phyloP scores from a whole-genome alignment of 2,329 filamentous ascomycete genomes.

The Phaeosphaeriaceae sp. region DNA sequence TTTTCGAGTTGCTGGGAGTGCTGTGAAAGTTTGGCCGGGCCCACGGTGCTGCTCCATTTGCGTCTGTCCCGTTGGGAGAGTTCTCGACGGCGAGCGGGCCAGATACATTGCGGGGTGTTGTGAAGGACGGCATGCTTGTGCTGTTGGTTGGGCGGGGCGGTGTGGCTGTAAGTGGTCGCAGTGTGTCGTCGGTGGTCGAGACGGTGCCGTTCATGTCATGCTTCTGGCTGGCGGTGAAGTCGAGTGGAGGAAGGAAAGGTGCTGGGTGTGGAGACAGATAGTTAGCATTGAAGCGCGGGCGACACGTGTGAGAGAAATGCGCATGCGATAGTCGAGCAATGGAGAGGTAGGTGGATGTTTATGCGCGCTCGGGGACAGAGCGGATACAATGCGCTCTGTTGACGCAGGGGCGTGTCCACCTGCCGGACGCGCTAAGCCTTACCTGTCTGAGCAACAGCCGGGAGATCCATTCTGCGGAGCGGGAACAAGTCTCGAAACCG shows the following conservation, averaged over 20 bases:
- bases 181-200: slow-evolving; percentile 22
- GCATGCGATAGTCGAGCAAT: slow-evolving; percentile 10
- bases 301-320: slow-evolving; percentile 2
- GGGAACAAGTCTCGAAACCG: not conserved
- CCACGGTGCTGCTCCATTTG: slow-evolving; percentile 31
- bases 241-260: slow-evolving; percentile 28
- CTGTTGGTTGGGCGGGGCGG: slow-evolving; percentile 16
- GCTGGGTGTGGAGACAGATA: slow-evolving; percentile 15
- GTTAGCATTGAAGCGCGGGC: slow-evolving; percentile 28
- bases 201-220: slow-evolving; percentile 41
- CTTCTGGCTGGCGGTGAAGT: slow-evolving; percentile 21
- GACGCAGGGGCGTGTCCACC: slow-evolving; percentile 12
- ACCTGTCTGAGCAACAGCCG: slow-evolving; percentile 14
- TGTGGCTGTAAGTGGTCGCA: slow-evolving; percentile 19
- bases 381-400: slow-evolving; percentile 24
- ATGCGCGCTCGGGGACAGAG: slow-evolving; percentile 22
- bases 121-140: slow-evolving; percentile 36
- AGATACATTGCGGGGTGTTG: slow-evolving; percentile 37
- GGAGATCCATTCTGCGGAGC: slow-evolving; percentile 10
- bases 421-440: slow-evolving; percentile 15
- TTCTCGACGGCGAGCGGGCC: slow-evolving; percentile 43
- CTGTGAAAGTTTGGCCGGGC: slow-evolving; percentile 37
- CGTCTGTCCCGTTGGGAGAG: slow-evolving; percentile 29
- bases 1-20: slow-evolving; percentile 41
- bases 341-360: slow-evolving; percentile 20